A percentile compares a stretch with the other conserved stretches of the same genome.
Evolutionary conservation across 805 yeast genomes (phyloP).

Genomic region (Saccharomycopsis amapae): DNA sequence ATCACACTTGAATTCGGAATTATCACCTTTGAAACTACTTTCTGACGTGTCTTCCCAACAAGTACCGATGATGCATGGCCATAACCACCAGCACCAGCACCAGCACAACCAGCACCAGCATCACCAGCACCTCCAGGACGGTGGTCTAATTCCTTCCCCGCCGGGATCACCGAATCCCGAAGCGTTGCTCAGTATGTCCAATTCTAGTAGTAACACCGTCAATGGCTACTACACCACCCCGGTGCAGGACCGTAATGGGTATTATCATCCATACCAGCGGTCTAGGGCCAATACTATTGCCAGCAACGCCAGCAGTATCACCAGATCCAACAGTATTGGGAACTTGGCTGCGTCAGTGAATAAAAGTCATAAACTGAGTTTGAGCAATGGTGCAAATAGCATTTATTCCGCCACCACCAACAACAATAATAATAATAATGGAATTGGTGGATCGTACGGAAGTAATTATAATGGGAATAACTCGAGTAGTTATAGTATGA

Average conservation of each 20-base stretch:
- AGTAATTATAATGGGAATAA: background rate
- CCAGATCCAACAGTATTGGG: slow-evolving; percentile 3
- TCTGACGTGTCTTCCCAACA: slow-evolving; percentile 20
- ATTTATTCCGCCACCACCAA: background rate
- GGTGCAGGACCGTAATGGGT: no score
- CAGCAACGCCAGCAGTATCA: background rate
- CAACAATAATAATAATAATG: slow-evolving; percentile 6
- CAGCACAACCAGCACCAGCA: background rate
- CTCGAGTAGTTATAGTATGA: background rate
- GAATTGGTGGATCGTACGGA: no score
- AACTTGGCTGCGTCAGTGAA: background rate
- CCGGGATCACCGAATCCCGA: slow-evolving; percentile 18
- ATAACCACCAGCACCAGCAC: no score
- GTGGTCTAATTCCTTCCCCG: slow-evolving; percentile 14
- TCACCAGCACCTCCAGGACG: no score
- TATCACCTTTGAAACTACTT: slow-evolving; percentile 17
- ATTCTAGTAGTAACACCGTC: background rate
- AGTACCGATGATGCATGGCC: slow-evolving; percentile 9
- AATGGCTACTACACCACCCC: slow-evolving; percentile 1
- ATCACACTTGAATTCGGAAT: slow-evolving; percentile 1
- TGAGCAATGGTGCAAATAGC: slow-evolving; percentile 1
- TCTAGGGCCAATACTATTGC: slow-evolving; percentile 3
- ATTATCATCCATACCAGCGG: no score
- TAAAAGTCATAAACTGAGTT: slow-evolving; percentile 2
- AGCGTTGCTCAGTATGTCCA: background rate